Conservation (phyloP, 2,329 filamentous ascomycete species). For the Apiospora sp. region DNA sequence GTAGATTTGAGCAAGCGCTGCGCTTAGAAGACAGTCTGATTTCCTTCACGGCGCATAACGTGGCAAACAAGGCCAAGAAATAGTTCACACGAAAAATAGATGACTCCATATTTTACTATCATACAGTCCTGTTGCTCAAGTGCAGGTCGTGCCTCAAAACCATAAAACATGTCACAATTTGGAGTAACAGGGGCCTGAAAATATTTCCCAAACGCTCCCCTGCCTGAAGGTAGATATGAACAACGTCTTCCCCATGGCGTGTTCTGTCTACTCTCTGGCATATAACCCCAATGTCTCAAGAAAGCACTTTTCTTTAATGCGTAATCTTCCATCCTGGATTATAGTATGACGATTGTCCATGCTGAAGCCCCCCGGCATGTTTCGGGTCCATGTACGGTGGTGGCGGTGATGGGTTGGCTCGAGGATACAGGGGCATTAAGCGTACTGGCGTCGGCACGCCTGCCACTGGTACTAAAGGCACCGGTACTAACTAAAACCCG, state of each 20-base stretch:
- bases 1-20: too few relatives aligned
- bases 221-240: slow-evolving; percentile 8
- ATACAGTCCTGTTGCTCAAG: slow-evolving; percentile 15
- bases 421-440: neutral
- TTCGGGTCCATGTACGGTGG: neutral
- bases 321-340: neutral
- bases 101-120: slow-evolving; percentile 22
- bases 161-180: slow-evolving; percentile 9
- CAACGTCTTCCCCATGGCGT: slow-evolving; percentile 6
- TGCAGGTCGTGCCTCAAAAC: slow-evolving; percentile 10
- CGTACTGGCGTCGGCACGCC: neutral
- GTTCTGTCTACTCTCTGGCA: slow-evolving; percentile 11
- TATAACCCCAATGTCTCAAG: neutral
- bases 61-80: neutral
- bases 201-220: slow-evolving; percentile 1
- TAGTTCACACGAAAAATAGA: slow-evolving; percentile 5
- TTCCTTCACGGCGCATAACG: neutral
- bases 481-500: slow-evolving; percentile 56
- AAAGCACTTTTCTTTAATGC: slow-evolving; percentile 14
- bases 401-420: neutral
- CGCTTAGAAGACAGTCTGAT: too few relatives aligned
- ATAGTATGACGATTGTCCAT: neutral
- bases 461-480: slow-evolving; percentile 29
- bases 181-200: slow-evolving; percentile 3
- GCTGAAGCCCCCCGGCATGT: neutral